phyloP scores from a whole-genome alignment of 495 filamentous ascomycete genomes.

The Podospora appendiculata region DNA sequence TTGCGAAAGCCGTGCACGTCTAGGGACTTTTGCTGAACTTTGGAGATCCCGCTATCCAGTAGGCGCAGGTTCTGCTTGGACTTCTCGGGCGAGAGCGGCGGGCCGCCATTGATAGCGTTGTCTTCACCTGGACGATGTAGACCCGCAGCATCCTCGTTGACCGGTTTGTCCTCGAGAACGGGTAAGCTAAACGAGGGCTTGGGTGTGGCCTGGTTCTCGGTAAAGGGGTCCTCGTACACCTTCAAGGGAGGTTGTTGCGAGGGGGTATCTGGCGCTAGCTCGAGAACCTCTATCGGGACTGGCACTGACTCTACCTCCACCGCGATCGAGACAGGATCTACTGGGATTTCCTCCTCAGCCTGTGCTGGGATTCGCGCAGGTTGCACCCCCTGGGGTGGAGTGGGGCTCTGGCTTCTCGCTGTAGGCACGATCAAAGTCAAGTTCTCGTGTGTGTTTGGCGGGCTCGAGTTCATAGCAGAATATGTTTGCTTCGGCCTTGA shows the following conservation, averaged over 20 bases:
- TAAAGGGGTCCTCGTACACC: slow-evolving; percentile 56
- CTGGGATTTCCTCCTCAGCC: no score
- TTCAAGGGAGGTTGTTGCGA: slow-evolving; percentile 34
- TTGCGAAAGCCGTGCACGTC: slow-evolving; percentile 88
- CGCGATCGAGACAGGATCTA: no score
- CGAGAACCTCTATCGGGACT: slow-evolving; percentile 6
- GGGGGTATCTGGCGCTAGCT: slow-evolving; percentile 21
- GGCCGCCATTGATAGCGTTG: slow-evolving; percentile 9
- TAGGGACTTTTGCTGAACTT: slow-evolving; percentile 60
- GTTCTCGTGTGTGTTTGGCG: slow-evolving; percentile 38
- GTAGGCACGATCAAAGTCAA: slow-evolving; percentile 41
- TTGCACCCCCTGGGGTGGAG: no score
- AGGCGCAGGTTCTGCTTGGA: slow-evolving; percentile 46
- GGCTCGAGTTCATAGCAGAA: slow-evolving; percentile 5
- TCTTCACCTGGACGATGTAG: slow-evolving; percentile 15
- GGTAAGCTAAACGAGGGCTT: slow-evolving; percentile 31
- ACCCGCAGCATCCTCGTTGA: slow-evolving; percentile 46
- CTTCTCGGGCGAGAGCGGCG: slow-evolving; percentile 38
- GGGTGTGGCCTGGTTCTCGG: slow-evolving; percentile 36
- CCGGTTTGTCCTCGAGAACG: slow-evolving; percentile 42
- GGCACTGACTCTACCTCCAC: slow-evolving; percentile 3
- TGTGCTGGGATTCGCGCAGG: no score
- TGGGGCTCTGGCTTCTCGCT: slow-evolving; percentile 2
- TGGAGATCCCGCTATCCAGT: slow-evolving; percentile 68
- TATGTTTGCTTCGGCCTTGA: slow-evolving; percentile 19